These are phyloP conservation scores for Fragaria iinumae DNA, from an alignment of 306 rosid species.

Conservation along the genomic window DNA sequence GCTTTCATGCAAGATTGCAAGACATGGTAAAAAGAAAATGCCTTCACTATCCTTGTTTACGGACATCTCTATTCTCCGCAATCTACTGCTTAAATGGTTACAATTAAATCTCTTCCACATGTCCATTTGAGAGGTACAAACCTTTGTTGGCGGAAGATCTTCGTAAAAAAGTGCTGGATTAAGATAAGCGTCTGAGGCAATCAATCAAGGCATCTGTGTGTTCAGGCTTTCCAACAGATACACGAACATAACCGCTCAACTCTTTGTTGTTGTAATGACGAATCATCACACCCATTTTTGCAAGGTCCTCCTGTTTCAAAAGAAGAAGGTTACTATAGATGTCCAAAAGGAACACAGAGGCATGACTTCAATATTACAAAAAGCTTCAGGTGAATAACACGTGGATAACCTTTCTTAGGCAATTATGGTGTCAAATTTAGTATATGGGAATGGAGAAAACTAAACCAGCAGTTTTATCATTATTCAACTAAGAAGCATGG, in stretches of 20 bases:
- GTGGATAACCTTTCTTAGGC: background rate
- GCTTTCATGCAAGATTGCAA: background rate
- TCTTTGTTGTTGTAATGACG: conserved; percentile 92
- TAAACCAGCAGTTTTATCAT: background rate
- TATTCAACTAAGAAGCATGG: background rate
- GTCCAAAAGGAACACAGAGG: background rate
- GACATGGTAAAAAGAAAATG: background rate
- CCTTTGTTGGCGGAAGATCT: background rate
- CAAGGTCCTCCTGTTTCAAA: conserved; percentile 71
- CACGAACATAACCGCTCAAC: conserved; percentile 79
- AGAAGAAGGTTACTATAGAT: background rate
- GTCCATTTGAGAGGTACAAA: background rate
- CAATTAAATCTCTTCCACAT: background rate
- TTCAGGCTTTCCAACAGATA: conserved; percentile 95
- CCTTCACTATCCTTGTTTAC: background rate
- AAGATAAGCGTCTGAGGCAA: conserved; percentile 51
- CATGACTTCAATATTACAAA: too few species aligned
- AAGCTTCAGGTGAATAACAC: background rate
- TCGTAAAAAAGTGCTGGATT: background rate
- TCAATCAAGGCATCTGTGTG: conserved; percentile 69
- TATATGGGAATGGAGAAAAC: background rate
- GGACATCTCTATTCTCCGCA: background rate
- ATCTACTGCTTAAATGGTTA: background rate
- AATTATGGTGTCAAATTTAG: background rate
- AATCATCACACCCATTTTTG: conserved; percentile 96